Percentiles rank a stretch among this genome's conserved stretches.
phyloP scores from a whole-genome alignment of 2,329 filamentous ascomycete genomes.

The Fusarium brachygibbosum region DNA sequence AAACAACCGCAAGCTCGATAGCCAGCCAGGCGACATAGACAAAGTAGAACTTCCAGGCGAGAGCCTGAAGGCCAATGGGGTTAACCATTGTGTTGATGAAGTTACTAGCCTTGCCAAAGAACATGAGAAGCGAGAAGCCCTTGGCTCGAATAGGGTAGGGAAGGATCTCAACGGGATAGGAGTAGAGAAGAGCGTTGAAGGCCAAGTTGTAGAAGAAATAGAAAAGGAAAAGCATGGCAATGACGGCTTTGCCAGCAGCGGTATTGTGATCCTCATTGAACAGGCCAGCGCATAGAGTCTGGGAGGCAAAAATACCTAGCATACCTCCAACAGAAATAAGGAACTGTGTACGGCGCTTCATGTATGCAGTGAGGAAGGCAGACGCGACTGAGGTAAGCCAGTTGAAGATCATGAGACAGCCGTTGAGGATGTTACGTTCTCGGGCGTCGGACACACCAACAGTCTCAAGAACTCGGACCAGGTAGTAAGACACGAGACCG shows the following conservation, averaged over 20 bases:
- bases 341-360: constrained; percentile 41
- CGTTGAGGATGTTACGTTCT: constrained; percentile 38
- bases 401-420: constrained; percentile 42
- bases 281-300: constrained; percentile 30
- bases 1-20: background rate
- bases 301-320: constrained; percentile 30
- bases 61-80: background rate
- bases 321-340: constrained; percentile 33
- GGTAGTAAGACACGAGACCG: constrained; percentile 33
- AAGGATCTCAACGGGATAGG: constrained; percentile 33
- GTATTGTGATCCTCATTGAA: constrained; percentile 31
- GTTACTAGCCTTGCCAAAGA: constrained; percentile 17
- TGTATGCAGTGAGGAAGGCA: constrained; percentile 20
- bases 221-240: constrained; percentile 34
- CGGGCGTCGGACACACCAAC: constrained; percentile 15
- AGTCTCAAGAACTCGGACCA: constrained; percentile 13
- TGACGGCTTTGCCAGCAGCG: constrained; percentile 11
- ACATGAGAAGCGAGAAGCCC: constrained; percentile 38
- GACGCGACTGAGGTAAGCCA: constrained; percentile 37
- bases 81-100: constrained; percentile 21
- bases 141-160: constrained; percentile 32
- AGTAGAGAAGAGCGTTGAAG: constrained; percentile 38
- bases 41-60: constrained; percentile 11
- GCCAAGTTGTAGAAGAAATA: constrained; percentile 41
- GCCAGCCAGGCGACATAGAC: constrained; percentile 1